Evolutionary conservation across 1,139 yeast genomes (phyloP), one percentile per base, ranked within the genome.

Genomic region (Geotrichum candidum): DNA sequence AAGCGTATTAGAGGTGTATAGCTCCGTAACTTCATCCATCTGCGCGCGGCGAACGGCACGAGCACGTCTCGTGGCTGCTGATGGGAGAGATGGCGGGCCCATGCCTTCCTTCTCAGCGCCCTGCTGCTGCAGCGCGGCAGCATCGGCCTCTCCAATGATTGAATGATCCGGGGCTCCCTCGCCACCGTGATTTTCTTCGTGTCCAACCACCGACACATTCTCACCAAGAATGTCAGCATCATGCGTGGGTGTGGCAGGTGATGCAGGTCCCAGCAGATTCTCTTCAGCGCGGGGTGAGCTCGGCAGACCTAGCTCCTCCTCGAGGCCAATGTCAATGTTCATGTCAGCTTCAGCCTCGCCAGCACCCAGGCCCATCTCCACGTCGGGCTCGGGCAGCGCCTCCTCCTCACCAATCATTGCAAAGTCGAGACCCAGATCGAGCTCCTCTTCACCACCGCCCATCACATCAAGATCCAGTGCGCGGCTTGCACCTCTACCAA

Each of bases 401-500:
- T 59, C 62, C 15, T 54, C 61, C 18, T 62, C 65, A 4, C n/a
- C 46, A 13, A 41, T 41, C 33, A 61, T 33, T 22, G 60, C 62
- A 50, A 63, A 52, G 35, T 60, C 66, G 3, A 61, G 52, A 4
- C 61, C 65, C 52, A 60, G 45, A 35, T 64, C 64, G 46, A 63
- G 23, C 31, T 63, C 64, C 51, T 57, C 59, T 22, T 58, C 61
- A 6, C 48, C 59, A 18, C 56, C 64, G 15, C 22, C 22, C 54
- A 64, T 51, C 27, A 66, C 69, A 10, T 64, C 67, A 15, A 63
- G 62, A 22, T 63, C 67, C 27, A 60, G 64, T 9, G 60, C 65
- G 10, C 63, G 64, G 46, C 62, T 64, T 48, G 64, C 65, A 33
- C 76, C 76, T 71, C 92, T 78, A 18, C 87, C 86, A 52, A 81